A percentile compares a stretch with the other conserved stretches of the same genome.
phyloP scores from a whole-genome alignment of 108 stramenopile genomes.

The Cyclostephanos tholiformis region DNA sequence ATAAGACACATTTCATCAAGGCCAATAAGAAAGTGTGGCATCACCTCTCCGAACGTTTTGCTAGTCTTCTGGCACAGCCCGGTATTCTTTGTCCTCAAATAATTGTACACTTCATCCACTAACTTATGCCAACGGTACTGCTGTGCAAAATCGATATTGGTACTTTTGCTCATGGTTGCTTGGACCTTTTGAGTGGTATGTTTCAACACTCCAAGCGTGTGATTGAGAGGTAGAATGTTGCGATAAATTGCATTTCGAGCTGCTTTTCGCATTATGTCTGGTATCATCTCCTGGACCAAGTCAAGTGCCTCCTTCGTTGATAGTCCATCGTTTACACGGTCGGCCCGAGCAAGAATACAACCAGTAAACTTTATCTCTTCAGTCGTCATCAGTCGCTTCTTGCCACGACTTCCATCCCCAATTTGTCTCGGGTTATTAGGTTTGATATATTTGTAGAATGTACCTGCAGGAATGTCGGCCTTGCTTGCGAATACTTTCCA shows the following conservation, averaged over 20 bases:
- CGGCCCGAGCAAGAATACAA: neutral
- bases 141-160: slow-evolving; percentile 11
- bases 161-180: slow-evolving; percentile 17
- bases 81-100: slow-evolving; percentile 13
- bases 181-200: slow-evolving; percentile 3
- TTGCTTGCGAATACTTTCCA: too few species aligned
- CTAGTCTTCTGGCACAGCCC: slow-evolving; percentile 19
- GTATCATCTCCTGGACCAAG: neutral
- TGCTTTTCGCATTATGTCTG: neutral
- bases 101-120: slow-evolving; percentile 7
- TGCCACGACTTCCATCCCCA: too few species aligned
- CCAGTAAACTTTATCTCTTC: neutral
- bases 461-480: too few species aligned
- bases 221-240: neutral
- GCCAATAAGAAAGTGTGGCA: slow-evolving; percentile 25
- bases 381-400: neutral
- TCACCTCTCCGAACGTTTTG: slow-evolving; percentile 35
- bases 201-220: neutral
- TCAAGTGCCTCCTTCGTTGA: slow-evolving; percentile 16
- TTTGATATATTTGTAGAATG: too few species aligned
- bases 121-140: slow-evolving; percentile 34
- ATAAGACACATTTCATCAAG: too few species aligned
- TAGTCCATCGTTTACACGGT: slow-evolving; percentile 9
- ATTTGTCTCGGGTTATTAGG: too few species aligned
- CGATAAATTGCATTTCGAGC: neutral